These are phyloP conservation scores for Mikania micrantha DNA, from an alignment of 129 eudicot genomes.

Conservation along the genomic window DNA sequence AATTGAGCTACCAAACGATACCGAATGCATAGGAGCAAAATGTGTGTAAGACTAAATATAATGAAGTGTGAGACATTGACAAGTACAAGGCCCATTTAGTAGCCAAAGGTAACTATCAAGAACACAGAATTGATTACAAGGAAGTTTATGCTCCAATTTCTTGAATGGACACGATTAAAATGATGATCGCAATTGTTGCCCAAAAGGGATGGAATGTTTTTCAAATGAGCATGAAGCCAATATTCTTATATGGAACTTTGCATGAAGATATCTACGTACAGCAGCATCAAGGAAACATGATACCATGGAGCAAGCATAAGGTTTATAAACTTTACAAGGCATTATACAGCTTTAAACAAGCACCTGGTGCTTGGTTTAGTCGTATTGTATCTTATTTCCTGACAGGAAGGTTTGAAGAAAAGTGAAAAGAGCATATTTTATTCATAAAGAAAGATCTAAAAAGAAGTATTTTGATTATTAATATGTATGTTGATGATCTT, in stretches of 20 bases:
- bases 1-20: background rate
- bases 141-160: background rate
- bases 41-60: background rate
- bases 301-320: background rate
- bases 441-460: background rate
- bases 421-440: background rate
- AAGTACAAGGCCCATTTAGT: background rate
- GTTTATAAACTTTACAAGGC: background rate
- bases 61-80: background rate
- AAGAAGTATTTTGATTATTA: background rate
- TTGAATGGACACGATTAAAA: background rate
- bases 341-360: background rate
- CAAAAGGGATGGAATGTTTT: background rate
- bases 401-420: background rate
- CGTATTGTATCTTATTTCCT: background rate
- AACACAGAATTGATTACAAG: background rate
- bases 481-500: background rate
- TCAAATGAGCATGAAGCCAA: background rate
- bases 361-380: background rate
- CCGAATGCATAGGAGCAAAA: background rate
- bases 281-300: background rate
- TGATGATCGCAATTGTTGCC: background rate
- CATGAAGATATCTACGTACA: background rate
- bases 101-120: background rate
- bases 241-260: background rate